Conservation (phyloP, 805 yeast genomes). For the Vanderwaltozyma yarrowii region DNA sequence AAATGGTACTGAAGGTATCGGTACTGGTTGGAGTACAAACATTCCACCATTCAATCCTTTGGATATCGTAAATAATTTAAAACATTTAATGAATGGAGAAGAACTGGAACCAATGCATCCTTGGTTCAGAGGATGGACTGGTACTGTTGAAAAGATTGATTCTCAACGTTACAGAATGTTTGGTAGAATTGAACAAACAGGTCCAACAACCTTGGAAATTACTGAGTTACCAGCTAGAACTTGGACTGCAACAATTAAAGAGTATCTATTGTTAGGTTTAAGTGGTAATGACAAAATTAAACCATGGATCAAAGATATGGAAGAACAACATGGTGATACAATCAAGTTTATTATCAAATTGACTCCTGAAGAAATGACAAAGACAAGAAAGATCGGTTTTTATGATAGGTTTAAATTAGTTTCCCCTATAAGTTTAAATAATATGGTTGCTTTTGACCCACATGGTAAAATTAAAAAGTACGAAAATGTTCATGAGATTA, state of each 20-base stretch:
- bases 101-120: constrained; percentile 68
- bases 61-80: constrained; percentile 69
- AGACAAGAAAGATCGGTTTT: constrained; percentile 63
- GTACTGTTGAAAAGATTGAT: constrained; percentile 54
- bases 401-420: constrained; percentile 75
- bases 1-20: constrained; percentile 96
- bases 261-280: constrained; percentile 63
- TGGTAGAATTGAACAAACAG: constrained; percentile 75
- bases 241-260: constrained; percentile 91
- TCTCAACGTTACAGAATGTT: constrained; percentile 63
- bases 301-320: constrained; percentile 90
- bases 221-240: constrained; percentile 86
- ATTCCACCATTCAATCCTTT: constrained; percentile 85
- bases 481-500: constrained; percentile 62
- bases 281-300: constrained; percentile 62
- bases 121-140: constrained; percentile 96
- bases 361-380: constrained; percentile 72
- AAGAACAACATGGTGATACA: constrained; percentile 81
- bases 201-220: constrained; percentile 71
- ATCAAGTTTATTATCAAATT: constrained; percentile 72
- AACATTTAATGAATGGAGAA: constrained; percentile 62
- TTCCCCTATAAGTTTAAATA: constrained; percentile 57
- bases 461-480: constrained; percentile 79
- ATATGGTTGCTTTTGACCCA: constrained; percentile 95
- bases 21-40: constrained; percentile 96